A percentile compares a stretch with the other conserved stretches of the same genome.
These are phyloP conservation scores for Papiliotrema laurentii DNA, from an alignment of 1,284 basidiomycete species.

Conservation along the genomic window DNA sequence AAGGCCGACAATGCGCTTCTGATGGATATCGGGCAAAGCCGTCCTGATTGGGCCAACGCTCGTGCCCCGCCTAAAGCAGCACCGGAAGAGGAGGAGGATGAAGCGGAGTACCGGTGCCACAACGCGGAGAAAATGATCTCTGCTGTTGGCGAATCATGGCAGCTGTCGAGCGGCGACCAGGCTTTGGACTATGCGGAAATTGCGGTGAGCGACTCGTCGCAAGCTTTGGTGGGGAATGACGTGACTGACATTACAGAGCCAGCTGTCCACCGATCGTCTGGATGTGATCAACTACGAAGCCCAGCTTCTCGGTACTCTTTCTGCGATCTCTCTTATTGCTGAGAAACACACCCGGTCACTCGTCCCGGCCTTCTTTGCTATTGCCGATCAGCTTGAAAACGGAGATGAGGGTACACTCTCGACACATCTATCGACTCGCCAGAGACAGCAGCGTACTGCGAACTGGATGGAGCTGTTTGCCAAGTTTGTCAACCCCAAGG, in stretches of 20 bases:
- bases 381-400: conserved; percentile 25
- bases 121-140: conserved; percentile 26
- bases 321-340: conserved; percentile 62
- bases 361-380: conserved; percentile 67
- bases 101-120: conserved; percentile 42
- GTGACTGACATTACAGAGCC: conserved; percentile 51
- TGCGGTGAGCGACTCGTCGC: conserved; percentile 17
- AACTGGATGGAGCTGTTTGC: conserved; percentile 81
- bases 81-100: conserved; percentile 21
- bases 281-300: conserved; percentile 71
- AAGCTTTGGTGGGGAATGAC: neutral
- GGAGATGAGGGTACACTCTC: conserved; percentile 4
- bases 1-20: conserved; percentile 15
- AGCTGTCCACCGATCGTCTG: conserved; percentile 62
- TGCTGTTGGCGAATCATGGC: conserved; percentile 21
- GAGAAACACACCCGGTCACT: conserved; percentile 81
- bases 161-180: conserved; percentile 14
- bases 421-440: conserved; percentile 40
- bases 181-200: conserved; percentile 32
- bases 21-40: conserved; percentile 24
- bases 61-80: neutral
- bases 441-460: conserved; percentile 52
- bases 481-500: conserved; percentile 87
- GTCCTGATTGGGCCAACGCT: conserved; percentile 33
- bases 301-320: conserved; percentile 68